phyloP scores from a whole-genome alignment of 2,329 filamentous ascomycete species.

The Penicillium sp. region DNA sequence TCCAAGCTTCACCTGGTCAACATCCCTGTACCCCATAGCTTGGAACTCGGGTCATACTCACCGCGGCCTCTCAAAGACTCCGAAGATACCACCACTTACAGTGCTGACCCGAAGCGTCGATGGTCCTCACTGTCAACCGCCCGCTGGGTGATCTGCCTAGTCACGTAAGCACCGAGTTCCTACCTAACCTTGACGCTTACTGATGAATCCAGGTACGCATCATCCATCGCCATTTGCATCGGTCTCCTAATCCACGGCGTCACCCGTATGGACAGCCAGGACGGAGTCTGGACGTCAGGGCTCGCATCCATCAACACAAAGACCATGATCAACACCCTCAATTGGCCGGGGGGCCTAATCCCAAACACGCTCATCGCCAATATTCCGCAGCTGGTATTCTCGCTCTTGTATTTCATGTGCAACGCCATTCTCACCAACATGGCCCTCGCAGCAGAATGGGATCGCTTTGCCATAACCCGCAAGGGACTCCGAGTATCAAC shows the following conservation, averaged over 20 bases:
- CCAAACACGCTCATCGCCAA: constrained; percentile 38
- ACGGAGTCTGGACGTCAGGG: constrained; percentile 7
- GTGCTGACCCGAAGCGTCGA: background rate
- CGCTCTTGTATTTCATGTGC: constrained; percentile 41
- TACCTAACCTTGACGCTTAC: background rate
- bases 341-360: constrained; percentile 16
- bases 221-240: background rate
- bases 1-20: background rate
- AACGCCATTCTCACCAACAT: constrained; percentile 52
- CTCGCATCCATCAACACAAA: constrained; percentile 13
- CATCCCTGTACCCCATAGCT: background rate
- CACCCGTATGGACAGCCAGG: background rate
- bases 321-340: constrained; percentile 10
- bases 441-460: constrained; percentile 56
- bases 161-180: background rate
- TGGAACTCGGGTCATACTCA: background rate
- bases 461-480: constrained; percentile 41
- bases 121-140: background rate
- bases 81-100: background rate
- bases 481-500: background rate
- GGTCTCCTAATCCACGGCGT: background rate
- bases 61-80: background rate
- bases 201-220: background rate
- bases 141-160: background rate
- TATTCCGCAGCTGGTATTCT: constrained; percentile 41